phyloP scores from a whole-genome alignment of 495 filamentous ascomycete species.

The Barbatosphaeria neglecta region DNA sequence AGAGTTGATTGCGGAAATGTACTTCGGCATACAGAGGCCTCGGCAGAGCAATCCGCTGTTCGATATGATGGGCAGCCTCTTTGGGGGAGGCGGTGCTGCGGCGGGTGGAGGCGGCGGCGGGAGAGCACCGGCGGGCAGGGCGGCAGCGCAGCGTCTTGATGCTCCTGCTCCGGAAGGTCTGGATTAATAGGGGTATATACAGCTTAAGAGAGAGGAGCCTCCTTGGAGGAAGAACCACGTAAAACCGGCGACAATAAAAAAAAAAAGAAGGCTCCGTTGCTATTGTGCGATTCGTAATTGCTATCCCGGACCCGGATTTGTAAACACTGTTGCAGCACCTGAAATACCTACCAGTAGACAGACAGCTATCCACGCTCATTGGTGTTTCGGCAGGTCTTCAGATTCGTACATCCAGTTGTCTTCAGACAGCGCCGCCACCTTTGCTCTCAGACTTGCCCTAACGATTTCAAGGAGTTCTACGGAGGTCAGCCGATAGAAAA shows the following conservation, averaged over 20 bases:
- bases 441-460: slow-evolving; percentile 56
- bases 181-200: too few relatives aligned
- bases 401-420: slow-evolving; percentile 90
- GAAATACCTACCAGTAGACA: too few relatives aligned
- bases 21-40: slow-evolving; percentile 88
- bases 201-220: too few relatives aligned
- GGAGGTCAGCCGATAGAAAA: slow-evolving; percentile 1
- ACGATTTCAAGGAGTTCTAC: slow-evolving; percentile 63
- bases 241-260: too few relatives aligned
- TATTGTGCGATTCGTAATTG: background rate
- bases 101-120: slow-evolving; percentile 30
- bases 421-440: slow-evolving; percentile 61
- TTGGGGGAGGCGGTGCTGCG: slow-evolving; percentile 73
- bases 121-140: slow-evolving; percentile 23
- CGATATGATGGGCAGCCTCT: slow-evolving; percentile 95
- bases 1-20: slow-evolving; percentile 85
- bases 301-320: background rate
- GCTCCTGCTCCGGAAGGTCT: slow-evolving; percentile 40
- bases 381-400: slow-evolving; percentile 40
- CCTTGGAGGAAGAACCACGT: too few relatives aligned
- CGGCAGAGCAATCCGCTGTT: slow-evolving; percentile 78
- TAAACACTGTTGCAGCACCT: too few relatives aligned
- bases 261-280: background rate
- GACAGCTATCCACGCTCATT: too few relatives aligned
- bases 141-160: slow-evolving; percentile 30